These are phyloP conservation scores for Leptodermis oblonga DNA, from an alignment of 257 asterid species.

Conservation along the genomic window DNA sequence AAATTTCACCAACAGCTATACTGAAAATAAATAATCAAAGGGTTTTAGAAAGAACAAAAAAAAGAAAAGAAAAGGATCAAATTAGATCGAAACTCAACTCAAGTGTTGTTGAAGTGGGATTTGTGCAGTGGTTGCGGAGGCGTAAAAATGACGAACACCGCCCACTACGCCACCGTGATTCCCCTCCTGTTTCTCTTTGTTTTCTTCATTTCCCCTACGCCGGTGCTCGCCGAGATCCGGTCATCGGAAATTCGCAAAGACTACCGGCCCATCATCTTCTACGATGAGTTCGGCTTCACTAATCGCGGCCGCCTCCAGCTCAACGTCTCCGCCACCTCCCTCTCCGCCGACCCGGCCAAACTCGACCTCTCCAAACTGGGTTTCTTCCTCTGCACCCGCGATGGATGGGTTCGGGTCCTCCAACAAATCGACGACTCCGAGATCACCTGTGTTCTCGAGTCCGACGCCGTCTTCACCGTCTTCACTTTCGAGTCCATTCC, in stretches of 20 bases:
- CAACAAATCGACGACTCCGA: constrained; percentile 69
- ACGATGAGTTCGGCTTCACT: constrained; percentile 86
- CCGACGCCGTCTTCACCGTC: constrained; percentile 44
- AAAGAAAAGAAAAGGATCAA: background rate
- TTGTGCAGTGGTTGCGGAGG: background rate
- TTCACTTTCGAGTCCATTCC: constrained; percentile 51
- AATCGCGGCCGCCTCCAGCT: constrained; percentile 76
- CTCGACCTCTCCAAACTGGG: constrained; percentile 53
- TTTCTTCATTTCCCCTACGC: constrained; percentile 29
- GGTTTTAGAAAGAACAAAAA: background rate
- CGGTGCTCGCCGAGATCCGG: constrained; percentile 58
- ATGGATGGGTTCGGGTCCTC: constrained; percentile 63
- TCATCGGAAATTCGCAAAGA: constrained; percentile 53
- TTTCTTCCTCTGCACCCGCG: constrained; percentile 75
- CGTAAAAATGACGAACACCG: background rate
- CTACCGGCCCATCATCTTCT: constrained; percentile 57
- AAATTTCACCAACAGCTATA: background rate
- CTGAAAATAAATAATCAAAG: background rate
- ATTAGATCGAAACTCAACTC: background rate
- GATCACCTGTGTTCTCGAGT: constrained; percentile 59
- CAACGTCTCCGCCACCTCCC: constrained; percentile 45
- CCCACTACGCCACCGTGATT: constrained; percentile 3
- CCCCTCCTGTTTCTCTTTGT: constrained; percentile 31
- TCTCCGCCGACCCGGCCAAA: constrained; percentile 33
- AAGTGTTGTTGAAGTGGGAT: background rate